Conservation (phyloP, 2,329 filamentous ascomycete species). For the Sclerotinia sclerotiorum region DNA sequence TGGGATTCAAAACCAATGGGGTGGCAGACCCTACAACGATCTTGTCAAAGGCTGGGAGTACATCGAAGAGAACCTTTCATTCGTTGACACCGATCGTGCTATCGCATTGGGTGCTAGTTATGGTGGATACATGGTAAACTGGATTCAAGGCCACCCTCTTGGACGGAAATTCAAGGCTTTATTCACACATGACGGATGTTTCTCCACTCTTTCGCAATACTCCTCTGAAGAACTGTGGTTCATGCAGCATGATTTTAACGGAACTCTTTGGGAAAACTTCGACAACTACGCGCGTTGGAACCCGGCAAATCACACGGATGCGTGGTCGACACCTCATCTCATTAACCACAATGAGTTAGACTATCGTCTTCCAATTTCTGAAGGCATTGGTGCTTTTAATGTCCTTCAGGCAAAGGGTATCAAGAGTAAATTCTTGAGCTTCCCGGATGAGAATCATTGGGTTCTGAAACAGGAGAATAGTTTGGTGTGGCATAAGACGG, state of each 20-base stretch:
- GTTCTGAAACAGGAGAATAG: conserved; percentile 86
- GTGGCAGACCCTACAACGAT: conserved; percentile 68
- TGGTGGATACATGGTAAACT: conserved; percentile 76
- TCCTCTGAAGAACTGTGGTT: conserved; percentile 65
- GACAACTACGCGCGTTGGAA: conserved; percentile 66
- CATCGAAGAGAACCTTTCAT: conserved; percentile 60
- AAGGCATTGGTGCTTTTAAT: conserved; percentile 65
- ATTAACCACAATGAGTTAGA: conserved; percentile 86
- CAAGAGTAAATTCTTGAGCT: conserved; percentile 60
- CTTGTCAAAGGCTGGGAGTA: conserved; percentile 74
- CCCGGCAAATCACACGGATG: conserved; percentile 56
- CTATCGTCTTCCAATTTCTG: conserved; percentile 78
- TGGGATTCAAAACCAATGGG: conserved; percentile 44
- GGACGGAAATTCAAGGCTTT: conserved; percentile 76
- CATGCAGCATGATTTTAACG: conserved; percentile 63
- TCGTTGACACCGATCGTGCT: conserved; percentile 64
- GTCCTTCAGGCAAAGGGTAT: conserved; percentile 54
- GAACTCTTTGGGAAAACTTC: conserved; percentile 58
- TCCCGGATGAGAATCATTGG: conserved; percentile 70
- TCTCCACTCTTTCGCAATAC: conserved; percentile 47
- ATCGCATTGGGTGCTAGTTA: conserved; percentile 73
- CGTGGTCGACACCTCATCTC: conserved; percentile 83
- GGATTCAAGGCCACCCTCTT: conserved; percentile 81
- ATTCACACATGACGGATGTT: conserved; percentile 23
- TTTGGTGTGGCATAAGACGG: conserved; percentile 80